phyloP scores from a whole-genome alignment of 805 yeast genomes.

The Schwanniomyces polymorphus region DNA sequence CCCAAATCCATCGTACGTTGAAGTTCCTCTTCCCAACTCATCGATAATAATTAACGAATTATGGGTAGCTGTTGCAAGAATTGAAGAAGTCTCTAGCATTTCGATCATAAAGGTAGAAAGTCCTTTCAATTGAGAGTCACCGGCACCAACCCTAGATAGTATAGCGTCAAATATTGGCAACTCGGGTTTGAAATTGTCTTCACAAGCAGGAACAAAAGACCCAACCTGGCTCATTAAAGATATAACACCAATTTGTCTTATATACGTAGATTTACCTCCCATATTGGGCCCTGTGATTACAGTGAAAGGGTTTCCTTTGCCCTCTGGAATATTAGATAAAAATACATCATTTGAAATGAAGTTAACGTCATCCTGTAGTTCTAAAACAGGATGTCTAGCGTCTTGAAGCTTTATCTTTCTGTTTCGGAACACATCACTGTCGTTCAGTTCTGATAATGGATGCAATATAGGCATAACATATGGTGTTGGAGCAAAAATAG shows the following conservation, averaged over 20 bases:
- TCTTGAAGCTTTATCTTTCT: conserved; percentile 58
- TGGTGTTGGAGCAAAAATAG: conserved; percentile 75
- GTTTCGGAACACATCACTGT: conserved; percentile 21
- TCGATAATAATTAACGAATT: conserved; percentile 87
- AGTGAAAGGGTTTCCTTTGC: conserved; percentile 57
- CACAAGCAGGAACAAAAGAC: conserved; percentile 74
- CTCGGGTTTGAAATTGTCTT: conserved; percentile 51
- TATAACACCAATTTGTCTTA: conserved; percentile 85
- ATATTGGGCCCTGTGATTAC: conserved; percentile 70
- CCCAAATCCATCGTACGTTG: conserved; percentile 94
- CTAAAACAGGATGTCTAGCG: conserved; percentile 95
- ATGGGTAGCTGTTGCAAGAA: conserved; percentile 72
- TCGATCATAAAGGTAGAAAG: conserved; percentile 91
- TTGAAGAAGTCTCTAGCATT: conserved; percentile 91
- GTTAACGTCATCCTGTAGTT: conserved; percentile 85
- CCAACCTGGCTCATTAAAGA: conserved; percentile 89
- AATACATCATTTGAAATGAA: conserved; percentile 91
- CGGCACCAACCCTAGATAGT: conserved; percentile 97
- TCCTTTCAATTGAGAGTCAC: conserved; percentile 96
- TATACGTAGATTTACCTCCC: conserved; percentile 73
- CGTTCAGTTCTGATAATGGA: conserved; percentile 39
- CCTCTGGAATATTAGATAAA: conserved; percentile 45
- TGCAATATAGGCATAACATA: conserved; percentile 75
- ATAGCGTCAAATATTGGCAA: conserved; percentile 86
- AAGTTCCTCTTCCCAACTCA: conserved; percentile 93